A percentile compares a stretch with the other conserved stretches of the same genome.
phyloP scores from a whole-genome alignment of 345 rosid species.

The Isatis tinctoria region DNA sequence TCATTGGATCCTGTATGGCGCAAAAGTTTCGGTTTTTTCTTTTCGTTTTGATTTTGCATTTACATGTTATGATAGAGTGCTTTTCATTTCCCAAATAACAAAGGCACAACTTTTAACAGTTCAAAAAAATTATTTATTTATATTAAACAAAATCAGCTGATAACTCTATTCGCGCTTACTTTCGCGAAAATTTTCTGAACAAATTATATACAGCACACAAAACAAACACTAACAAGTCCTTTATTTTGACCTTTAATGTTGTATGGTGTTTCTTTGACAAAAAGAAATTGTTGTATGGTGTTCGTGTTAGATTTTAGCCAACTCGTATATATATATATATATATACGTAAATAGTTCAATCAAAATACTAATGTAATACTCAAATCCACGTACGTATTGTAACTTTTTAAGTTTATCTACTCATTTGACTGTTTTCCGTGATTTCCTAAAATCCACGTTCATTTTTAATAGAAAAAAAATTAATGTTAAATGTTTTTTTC shows the following conservation, averaged over 20 bases:
- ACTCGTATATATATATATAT: background rate
- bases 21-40: conserved; percentile 8
- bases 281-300: background rate
- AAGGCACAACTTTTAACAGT: background rate
- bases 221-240: background rate
- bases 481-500: background rate
- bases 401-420: background rate
- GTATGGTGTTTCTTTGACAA: too few relatives aligned
- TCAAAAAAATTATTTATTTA: background rate
- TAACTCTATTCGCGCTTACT: background rate
- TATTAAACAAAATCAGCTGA: background rate
- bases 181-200: background rate
- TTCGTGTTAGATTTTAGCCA: background rate
- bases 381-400: background rate
- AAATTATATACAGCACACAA: background rate
- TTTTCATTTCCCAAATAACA: background rate
- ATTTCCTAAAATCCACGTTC: background rate
- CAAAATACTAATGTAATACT: background rate
- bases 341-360: background rate
- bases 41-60: conserved; percentile 1
- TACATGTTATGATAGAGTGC: conserved; percentile 9
- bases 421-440: background rate
- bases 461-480: background rate
- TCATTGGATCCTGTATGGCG: conserved; percentile 2
- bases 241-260: background rate